phyloP scores from a whole-genome alignment of 768 basidiomycete species.

The Cyathus striatus region DNA sequence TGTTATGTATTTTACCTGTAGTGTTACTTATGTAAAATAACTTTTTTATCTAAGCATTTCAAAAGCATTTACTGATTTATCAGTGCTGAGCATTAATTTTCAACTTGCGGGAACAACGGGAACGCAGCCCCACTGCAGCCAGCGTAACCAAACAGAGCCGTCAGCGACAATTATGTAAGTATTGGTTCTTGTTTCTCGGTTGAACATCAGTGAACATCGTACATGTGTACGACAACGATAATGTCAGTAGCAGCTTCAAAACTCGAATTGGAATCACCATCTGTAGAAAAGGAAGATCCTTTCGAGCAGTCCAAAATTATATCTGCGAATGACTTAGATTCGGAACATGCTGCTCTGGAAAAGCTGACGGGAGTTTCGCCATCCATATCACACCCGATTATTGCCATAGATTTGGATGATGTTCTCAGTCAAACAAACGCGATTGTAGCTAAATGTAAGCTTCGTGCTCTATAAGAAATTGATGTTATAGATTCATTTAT shows the following conservation, averaged over 20 bases:
- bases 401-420: constrained; percentile 67
- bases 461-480: not conserved
- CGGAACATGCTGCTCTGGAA: constrained; percentile 21
- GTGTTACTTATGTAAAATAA: too few species aligned
- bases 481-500: constrained; percentile 1
- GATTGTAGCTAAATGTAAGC: constrained; percentile 51
- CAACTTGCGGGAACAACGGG: too few species aligned
- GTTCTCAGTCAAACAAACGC: constrained; percentile 62
- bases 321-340: constrained; percentile 1
- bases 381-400: constrained; percentile 28
- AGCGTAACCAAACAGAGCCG: too few species aligned
- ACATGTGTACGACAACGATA: constrained; percentile 2
- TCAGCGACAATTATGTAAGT: too few species aligned
- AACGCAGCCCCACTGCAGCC: too few species aligned
- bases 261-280: constrained; percentile 10
- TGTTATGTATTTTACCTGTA: too few species aligned
- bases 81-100: too few species aligned
- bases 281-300: not conserved
- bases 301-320: not conserved
- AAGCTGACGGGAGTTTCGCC: constrained; percentile 9
- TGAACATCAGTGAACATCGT: too few species aligned
- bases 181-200: too few species aligned
- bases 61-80: too few species aligned
- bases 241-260: constrained; percentile 26
- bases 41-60: too few species aligned